A percentile compares a stretch with the other conserved stretches of the same genome.
phyloP scores from a whole-genome alignment of 116 monocot genomes.

The Papilionanthe hybrid region DNA sequence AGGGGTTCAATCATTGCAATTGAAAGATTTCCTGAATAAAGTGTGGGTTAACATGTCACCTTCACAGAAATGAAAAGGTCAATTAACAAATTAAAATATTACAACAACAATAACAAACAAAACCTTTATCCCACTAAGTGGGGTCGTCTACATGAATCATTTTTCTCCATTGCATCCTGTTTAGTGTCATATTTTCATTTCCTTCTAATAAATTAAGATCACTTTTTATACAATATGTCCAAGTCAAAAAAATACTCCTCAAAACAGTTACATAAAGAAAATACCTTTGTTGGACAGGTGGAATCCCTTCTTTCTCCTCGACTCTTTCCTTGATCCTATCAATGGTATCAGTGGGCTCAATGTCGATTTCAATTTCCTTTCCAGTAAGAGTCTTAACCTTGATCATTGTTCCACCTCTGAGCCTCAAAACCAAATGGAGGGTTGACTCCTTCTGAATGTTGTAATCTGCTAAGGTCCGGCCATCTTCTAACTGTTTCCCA shows the following conservation, averaged over 20 bases:
- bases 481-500: slow-evolving; percentile 44
- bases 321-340: slow-evolving; percentile 44
- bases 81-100: background rate
- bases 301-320: slow-evolving; percentile 49
- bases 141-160: too few relatives aligned
- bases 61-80: background rate
- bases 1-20: background rate
- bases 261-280: background rate
- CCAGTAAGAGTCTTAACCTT: slow-evolving; percentile 51
- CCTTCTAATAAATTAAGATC: too few relatives aligned
- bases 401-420: slow-evolving; percentile 46
- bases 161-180: too few relatives aligned
- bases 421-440: slow-evolving; percentile 37
- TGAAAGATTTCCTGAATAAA: background rate
- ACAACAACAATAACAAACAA: too few relatives aligned
- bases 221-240: too few relatives aligned
- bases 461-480: slow-evolving; percentile 34
- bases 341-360: slow-evolving; percentile 39
- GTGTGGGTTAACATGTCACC: background rate
- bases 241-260: background rate
- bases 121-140: too few relatives aligned
- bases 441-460: slow-evolving; percentile 45
- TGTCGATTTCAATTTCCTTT: slow-evolving; percentile 46
- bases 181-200: too few relatives aligned
- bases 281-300: slow-evolving; percentile 38